These are phyloP conservation scores for Nemania bipapillata DNA, from an alignment of 2,329 filamentous ascomycete species.

Conservation along the genomic window DNA sequence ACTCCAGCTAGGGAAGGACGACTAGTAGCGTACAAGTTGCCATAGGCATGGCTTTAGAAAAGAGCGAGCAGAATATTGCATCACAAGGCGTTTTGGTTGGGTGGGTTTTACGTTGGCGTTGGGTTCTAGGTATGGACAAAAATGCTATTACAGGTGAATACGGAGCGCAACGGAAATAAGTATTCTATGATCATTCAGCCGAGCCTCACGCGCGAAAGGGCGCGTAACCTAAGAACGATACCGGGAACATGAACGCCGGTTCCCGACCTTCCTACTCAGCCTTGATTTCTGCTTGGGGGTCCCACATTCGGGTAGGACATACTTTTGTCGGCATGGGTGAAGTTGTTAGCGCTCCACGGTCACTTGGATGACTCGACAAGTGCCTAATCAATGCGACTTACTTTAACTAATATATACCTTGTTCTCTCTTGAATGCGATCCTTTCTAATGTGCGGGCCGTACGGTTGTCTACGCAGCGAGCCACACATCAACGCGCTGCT, in stretches of 20 bases:
- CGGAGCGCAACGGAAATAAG: slow-evolving; percentile 10
- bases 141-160: slow-evolving; percentile 14
- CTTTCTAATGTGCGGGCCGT: background rate
- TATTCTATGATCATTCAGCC: background rate
- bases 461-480: background rate
- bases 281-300: background rate
- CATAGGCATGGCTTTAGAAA: slow-evolving; percentile 6
- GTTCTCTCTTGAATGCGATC: background rate
- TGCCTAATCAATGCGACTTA: background rate
- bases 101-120: slow-evolving; percentile 42
- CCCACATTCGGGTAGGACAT: background rate
- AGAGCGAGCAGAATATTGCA: slow-evolving; percentile 42
- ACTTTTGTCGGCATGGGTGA: background rate
- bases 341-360: background rate
- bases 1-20: slow-evolving; percentile 54
- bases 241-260: background rate
- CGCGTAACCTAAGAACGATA: background rate
- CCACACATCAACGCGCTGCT: no score
- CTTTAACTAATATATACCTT: slow-evolving; percentile 7
- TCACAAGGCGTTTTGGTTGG: slow-evolving; percentile 49
- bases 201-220: background rate
- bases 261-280: background rate
- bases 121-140: slow-evolving; percentile 17
- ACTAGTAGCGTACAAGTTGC: background rate
- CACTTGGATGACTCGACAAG: background rate